Percentiles rank a stretch among this genome's conserved stretches.
Conservation (phyloP, 1,284 basidiomycete genomes). For the Ceratobasidium sp. region DNA sequence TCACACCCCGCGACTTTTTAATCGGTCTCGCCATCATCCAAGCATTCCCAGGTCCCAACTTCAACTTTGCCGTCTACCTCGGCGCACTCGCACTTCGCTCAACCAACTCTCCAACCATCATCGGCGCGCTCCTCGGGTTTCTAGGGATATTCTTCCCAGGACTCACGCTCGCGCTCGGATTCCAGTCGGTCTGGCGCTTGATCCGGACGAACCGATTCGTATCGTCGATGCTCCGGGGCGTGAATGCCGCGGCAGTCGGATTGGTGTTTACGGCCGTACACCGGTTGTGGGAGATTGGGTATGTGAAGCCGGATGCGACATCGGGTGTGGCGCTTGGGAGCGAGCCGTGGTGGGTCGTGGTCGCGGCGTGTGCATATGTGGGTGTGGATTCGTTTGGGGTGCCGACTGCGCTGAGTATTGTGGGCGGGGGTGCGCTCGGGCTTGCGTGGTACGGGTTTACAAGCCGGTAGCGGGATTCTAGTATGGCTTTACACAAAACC, state of each 20-base stretch:
- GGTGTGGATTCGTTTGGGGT: constrained; percentile 50
- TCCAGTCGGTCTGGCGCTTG: constrained; percentile 59
- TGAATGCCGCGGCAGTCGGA: constrained; percentile 63
- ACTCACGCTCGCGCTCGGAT: constrained; percentile 58
- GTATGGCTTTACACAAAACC: too few species aligned
- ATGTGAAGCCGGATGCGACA: constrained; percentile 41
- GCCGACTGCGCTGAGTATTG: constrained; percentile 52
- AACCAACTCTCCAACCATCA: constrained; percentile 47
- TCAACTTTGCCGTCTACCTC: constrained; percentile 65
- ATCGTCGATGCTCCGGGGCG: constrained; percentile 57
- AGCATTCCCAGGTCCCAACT: constrained; percentile 64
- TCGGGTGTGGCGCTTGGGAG: constrained; percentile 51
- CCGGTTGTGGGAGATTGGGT: constrained; percentile 55
- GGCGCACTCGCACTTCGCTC: constrained; percentile 55
- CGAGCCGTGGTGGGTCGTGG: constrained; percentile 57
- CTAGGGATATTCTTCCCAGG: constrained; percentile 61
- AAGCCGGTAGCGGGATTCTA: not conserved
- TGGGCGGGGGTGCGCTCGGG: constrained; percentile 51
- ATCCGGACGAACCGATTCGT: constrained; percentile 55
- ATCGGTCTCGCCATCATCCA: constrained; percentile 64
- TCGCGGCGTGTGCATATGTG: constrained; percentile 49
- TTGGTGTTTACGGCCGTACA: constrained; percentile 64
- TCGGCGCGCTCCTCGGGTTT: constrained; percentile 59
- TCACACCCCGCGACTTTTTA: constrained; percentile 62
- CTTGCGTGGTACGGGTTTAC: constrained; percentile 48